Percentiles rank a stretch among this genome's conserved stretches.
Conservation (phyloP, 768 basidiomycete species). For the Agrocybe chaxingu region DNA sequence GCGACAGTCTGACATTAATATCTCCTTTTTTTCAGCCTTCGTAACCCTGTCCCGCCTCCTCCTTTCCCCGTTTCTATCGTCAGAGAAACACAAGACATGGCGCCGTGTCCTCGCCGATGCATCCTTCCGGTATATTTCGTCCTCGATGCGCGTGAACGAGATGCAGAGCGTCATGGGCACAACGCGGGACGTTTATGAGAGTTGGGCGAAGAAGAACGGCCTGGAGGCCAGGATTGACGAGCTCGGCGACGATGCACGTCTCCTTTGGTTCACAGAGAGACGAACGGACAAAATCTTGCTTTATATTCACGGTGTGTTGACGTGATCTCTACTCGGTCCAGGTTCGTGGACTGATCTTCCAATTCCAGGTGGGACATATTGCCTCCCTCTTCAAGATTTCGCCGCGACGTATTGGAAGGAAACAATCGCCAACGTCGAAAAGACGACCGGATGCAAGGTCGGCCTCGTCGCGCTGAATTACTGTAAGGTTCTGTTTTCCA, state of each 20-base stretch:
- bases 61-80: conserved; percentile 14
- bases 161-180: conserved; percentile 22
- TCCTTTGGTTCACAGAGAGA: conserved; percentile 32
- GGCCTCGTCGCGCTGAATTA: conserved; percentile 24
- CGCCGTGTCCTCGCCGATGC: conserved; percentile 5
- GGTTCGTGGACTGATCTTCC: background rate
- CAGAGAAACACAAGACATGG: conserved; percentile 20
- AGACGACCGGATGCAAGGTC: conserved; percentile 10
- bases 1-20: background rate
- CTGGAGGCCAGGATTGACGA: conserved; percentile 23
- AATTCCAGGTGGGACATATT: conserved; percentile 24
- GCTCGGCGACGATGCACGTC: conserved; percentile 21
- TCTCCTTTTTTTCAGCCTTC: background rate
- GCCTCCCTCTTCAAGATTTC: conserved; percentile 18
- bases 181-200: conserved; percentile 17
- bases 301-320: conserved; percentile 25
- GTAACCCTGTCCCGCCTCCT: conserved; percentile 1
- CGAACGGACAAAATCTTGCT: conserved; percentile 28
- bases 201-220: conserved; percentile 19
- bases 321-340: conserved; percentile 1
- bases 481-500: conserved; percentile 8
- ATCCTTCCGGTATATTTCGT: conserved; percentile 7
- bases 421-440: conserved; percentile 11
- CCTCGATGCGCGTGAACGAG: conserved; percentile 14
- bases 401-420: conserved; percentile 22